Base-by-base conservation (phyloP, 1,284 basidiomycete species). In the Moesziomyces sp. region DNA sequence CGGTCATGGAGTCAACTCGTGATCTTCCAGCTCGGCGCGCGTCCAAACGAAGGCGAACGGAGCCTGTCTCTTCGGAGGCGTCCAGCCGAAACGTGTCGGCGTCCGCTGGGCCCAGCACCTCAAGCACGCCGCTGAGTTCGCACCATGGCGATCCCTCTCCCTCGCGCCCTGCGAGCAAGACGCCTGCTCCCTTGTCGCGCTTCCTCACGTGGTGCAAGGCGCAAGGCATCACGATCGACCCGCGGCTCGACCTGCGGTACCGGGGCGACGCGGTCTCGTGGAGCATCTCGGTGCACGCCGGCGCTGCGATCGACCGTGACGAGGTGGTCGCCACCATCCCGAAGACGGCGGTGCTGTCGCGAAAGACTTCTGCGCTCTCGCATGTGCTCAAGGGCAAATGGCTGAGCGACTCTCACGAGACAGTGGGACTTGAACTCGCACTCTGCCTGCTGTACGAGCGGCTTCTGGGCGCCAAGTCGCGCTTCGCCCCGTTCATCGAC, bases 381-480 rank as follows among this genome's bases (percentile, higher is more conserved):
- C 40, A 40, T 0, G n/a, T 50, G 3, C 58, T 72, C 24, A 45
- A 53, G 16, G 55, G 53, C 4, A 48, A 42, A 40, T 73, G 42
- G 34, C 50, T 62, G 14, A 63, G 59, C 53, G 56, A 73, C 4
- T 62, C 65, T 0, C 64, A 57, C 34, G 52, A 63, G 35, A 67
- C 63, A 1, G 59, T 71, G 38, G 65, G 62, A 0, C 52, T 79
- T 13, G 69, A 75, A 40, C 70, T 81, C 3, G 71, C 78, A 0
- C 64, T 81, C 38, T 76, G 75, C 46, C 54, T 81, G 7, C 53
- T 78, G 11, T 78, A 77, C 48, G 79, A 81, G 47, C 66, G 58
- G 10, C 46, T 57, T 21, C 51, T 77, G 1, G 74, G 70, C 0
- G n/a, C 44, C 10, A 6, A 18, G 18, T 80, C 78, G 1, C 23